phyloP scores from a whole-genome alignment of 2,329 filamentous ascomycete species.

The Pseudogymnoascus sp. region DNA sequence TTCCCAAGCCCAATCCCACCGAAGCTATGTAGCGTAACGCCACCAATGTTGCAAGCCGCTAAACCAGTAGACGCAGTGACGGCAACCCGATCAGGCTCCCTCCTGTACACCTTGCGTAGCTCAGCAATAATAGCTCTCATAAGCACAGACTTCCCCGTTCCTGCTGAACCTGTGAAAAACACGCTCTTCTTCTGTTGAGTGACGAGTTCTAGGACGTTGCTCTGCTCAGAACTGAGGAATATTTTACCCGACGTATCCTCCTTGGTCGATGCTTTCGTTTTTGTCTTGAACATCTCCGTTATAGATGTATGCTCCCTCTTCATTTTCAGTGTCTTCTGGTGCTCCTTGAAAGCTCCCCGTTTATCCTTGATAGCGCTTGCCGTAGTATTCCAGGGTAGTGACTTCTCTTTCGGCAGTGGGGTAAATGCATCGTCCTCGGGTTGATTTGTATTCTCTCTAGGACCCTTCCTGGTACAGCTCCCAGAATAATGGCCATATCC shows the following conservation, averaged over 20 bases:
- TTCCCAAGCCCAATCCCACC: slow-evolving; percentile 92
- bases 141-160: slow-evolving; percentile 93
- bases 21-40: slow-evolving; percentile 93
- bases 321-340: slow-evolving; percentile 40
- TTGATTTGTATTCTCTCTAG: not conserved
- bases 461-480: not conserved
- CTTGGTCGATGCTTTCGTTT: slow-evolving; percentile 25
- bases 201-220: slow-evolving; percentile 74
- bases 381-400: slow-evolving; percentile 62
- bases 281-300: slow-evolving; percentile 11
- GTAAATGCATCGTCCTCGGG: not conserved
- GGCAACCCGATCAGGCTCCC: slow-evolving; percentile 76
- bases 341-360: slow-evolving; percentile 64
- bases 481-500: not conserved
- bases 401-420: slow-evolving; percentile 22
- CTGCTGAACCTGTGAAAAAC: slow-evolving; percentile 95
- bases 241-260: slow-evolving; percentile 41
- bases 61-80: slow-evolving; percentile 94
- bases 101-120: slow-evolving; percentile 65
- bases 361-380: slow-evolving; percentile 69
- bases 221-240: slow-evolving; percentile 81
- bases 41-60: slow-evolving; percentile 93
- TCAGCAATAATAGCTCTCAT: slow-evolving; percentile 84
- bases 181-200: slow-evolving; percentile 75
- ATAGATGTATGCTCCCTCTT: slow-evolving; percentile 29